Base-by-base conservation (phyloP, 208 protist genomes). In the Angomonas deanei region DNA sequence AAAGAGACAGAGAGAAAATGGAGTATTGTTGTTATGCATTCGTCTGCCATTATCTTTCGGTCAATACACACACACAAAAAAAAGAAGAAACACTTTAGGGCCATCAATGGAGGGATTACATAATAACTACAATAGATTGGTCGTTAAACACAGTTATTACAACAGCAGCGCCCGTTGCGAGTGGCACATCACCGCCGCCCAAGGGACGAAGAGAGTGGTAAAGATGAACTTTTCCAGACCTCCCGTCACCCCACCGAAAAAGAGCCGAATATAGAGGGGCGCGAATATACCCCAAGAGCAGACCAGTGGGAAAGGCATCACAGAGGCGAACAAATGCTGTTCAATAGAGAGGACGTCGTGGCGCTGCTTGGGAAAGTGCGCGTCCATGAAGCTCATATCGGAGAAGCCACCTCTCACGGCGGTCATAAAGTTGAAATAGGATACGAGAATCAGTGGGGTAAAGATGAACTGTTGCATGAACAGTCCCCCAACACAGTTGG, bases 341-440 rank as follows among this genome's bases (percentile, higher is more conserved):
- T 89, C 77, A 19, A 94, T 74, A 0, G 64, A 64, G 34, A 65
- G 59, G 4, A 82, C 73, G 47, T 80, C 75, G 63, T 84, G 75
- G n/a, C 77, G 76, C 52, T 64, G 55, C 50, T 64, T 56, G 1
- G 56, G 47, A 39, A 59, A 55, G 61, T 82, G 68, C 2, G 50
- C 57, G 8, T 68, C 63, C 61, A 94, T 74, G 57, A 88, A 90
- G 19, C 66, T 72, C 11, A 80, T 70, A 23, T 88, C 70, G 19
- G 24, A 56, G 39, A 94, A 78, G 1, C 85, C 85, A 3, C 85
- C 81, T 1, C 78, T 73, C 21, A 66, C 34, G 1, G 75, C 75
- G 1, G 88, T 94, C 61, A 82, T 80, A 30, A 62, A 56, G 59
- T 87, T 88, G 66, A 88, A 84, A 64, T 94, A 94, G 26, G 58